Percentiles rank a stretch among this genome's conserved stretches.
Conservation (phyloP, 2,329 filamentous ascomycete genomes). For the Phaeoacremonium minimum region DNA sequence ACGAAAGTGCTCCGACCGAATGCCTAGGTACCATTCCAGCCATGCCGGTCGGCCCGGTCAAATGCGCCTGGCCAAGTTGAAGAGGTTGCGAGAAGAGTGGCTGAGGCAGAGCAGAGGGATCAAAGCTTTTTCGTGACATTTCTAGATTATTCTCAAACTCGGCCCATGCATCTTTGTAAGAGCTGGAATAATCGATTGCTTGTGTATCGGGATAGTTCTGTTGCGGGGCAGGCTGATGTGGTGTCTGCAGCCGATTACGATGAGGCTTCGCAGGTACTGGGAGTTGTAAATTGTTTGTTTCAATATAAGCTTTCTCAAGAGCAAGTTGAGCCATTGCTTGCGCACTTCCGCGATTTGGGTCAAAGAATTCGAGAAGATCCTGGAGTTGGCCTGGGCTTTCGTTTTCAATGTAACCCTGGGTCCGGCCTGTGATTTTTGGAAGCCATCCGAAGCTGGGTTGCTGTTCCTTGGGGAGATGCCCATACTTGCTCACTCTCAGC, state of each 20-base stretch:
- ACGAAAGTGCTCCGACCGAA: not conserved
- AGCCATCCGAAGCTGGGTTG: slow-evolving; percentile 60
- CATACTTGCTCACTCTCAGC: slow-evolving; percentile 39
- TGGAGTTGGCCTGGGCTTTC: slow-evolving; percentile 60
- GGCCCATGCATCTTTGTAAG: not conserved
- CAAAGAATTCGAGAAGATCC: slow-evolving; percentile 63
- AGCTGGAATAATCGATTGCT: not conserved
- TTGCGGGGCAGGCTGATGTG: not conserved
- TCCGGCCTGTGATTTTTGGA: slow-evolving; percentile 49
- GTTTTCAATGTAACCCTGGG: slow-evolving; percentile 56
- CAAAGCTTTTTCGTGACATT: too few species aligned
- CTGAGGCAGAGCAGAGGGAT: not conserved
- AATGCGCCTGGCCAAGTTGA: not conserved
- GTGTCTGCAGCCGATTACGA: not conserved
- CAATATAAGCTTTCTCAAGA: slow-evolving; percentile 51
- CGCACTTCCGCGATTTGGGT: slow-evolving; percentile 51
- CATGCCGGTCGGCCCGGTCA: not conserved
- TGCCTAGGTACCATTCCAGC: not conserved
- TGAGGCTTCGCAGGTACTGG: not conserved
- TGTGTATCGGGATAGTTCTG: not conserved
- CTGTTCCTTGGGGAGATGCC: slow-evolving; percentile 38
- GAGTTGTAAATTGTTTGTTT: too few species aligned
- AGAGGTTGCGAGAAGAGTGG: not conserved
- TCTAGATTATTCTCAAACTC: too few species aligned
- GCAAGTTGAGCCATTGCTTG: slow-evolving; percentile 53